A percentile compares a stretch with the other conserved stretches of the same genome.
Evolutionary conservation across 305 asterid genomes (phyloP).

Genomic region (Fraxinus latifolia): DNA sequence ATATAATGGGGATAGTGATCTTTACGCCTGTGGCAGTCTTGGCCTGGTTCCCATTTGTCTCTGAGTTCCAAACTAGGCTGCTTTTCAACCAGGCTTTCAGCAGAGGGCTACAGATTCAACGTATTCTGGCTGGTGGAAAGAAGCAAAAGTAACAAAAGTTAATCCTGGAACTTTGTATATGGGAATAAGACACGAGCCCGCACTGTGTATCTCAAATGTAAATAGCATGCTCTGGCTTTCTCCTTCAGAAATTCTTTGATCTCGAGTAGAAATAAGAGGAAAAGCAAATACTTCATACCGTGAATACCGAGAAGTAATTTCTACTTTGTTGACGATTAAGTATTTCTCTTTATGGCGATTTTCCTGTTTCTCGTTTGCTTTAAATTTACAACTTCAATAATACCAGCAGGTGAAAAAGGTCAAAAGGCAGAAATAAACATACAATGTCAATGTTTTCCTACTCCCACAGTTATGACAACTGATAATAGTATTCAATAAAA

Average conservation of each 20-base stretch:
- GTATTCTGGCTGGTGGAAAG: slow-evolving; percentile 63
- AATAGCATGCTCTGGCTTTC: neutral
- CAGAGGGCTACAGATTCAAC: slow-evolving; percentile 66
- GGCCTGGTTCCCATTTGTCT: slow-evolving; percentile 68
- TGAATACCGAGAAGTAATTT: neutral
- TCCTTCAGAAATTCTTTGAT: neutral
- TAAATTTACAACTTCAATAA: neutral
- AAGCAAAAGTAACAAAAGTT: slow-evolving; percentile 35
- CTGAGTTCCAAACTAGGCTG: slow-evolving; percentile 63
- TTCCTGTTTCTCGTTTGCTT: neutral
- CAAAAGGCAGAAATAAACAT: neutral
- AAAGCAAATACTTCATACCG: neutral
- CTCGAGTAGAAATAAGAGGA: neutral
- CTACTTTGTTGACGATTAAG: neutral
- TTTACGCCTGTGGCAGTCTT: slow-evolving; percentile 50
- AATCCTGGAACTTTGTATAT: neutral
- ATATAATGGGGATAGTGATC: slow-evolving; percentile 49
- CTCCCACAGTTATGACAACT: neutral
- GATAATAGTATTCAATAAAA: neutral
- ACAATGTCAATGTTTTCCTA: neutral
- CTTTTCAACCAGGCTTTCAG: slow-evolving; percentile 77
- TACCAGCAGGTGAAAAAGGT: neutral
- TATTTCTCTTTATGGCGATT: neutral
- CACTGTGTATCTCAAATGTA: neutral
- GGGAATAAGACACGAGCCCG: neutral